Base-by-base conservation (phyloP, 129 eudicot species). In the Calendula officinalis region DNA sequence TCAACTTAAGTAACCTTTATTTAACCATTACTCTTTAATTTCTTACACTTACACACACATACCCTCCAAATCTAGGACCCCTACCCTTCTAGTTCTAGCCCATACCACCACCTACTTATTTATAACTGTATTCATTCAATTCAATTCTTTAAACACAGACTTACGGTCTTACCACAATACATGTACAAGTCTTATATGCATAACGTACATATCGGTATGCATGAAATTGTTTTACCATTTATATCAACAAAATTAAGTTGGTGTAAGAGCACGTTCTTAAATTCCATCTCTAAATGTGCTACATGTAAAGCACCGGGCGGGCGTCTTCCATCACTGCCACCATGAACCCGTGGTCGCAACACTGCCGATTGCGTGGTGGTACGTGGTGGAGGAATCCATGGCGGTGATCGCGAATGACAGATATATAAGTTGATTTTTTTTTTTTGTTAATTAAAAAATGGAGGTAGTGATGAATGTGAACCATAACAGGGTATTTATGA, bases 1-100 rank as follows among this genome's bases (percentile, higher is more conserved):
- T 65, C 72, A 77, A 78, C 72, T 70, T 51, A 48, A 66, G 79
- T 62, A 80, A 75, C 74, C 75, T 64, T 64, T 56, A 59, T 68
- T 65, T 69, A 76, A 59, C 71, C 41, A 64, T 65, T 64, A 73
- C 72, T 77, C 80, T 67, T 46, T 49, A 56, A 57, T 69, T 51
- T 61, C 63, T 66, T 62, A 66, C 78, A 76, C 72, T 69, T 65
- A 62, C 75, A 72, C 60, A 66, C 78, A 76, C 72, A 73, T 65
- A 62, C 75, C 73, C 60, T 51, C 83, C 80, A 74, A 51, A 81
- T 73, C 82, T 73, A 81, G 77, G 40, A 83, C 62, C 68, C 83
- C 75, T 47, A 74, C 71, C 64, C 77, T 46, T 68, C 54, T 76
- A 76, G 56, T 46, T 68, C 54, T 76, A 76, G 56, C 41, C 66